Percentiles rank a stretch among this genome's conserved stretches.
Evolutionary conservation across 148 eudicot species (phyloP).

Genomic region (Chenopodium formosanum): DNA sequence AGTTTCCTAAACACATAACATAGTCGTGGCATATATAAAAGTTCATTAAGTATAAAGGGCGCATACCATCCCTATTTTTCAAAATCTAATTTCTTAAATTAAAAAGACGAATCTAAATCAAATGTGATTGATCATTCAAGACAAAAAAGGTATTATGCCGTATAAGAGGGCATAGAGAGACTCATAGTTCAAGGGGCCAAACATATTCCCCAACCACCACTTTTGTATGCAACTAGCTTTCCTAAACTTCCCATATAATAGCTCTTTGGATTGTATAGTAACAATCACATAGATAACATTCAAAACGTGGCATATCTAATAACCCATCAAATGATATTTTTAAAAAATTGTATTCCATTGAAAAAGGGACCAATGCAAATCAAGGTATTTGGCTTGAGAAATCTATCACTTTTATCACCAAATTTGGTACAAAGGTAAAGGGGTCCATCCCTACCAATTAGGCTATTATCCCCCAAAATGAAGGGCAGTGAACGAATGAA

Average conservation of each 20-base stretch:
- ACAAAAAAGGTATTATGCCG: no score
- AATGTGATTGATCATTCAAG: no score
- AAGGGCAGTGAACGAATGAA: background rate
- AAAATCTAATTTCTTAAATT: no score
- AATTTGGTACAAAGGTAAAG: background rate
- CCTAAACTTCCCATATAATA: background rate
- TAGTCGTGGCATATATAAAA: no score
- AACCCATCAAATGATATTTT: background rate
- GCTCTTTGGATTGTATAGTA: background rate
- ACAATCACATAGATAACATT: background rate
- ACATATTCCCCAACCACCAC: background rate
- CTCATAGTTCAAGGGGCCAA: background rate
- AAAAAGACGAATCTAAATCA: no score
- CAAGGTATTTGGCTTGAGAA: background rate
- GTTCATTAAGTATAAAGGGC: no score
- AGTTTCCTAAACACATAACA: no score
- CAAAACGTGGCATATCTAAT: background rate
- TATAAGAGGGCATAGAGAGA: no score
- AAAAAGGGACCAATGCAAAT: background rate
- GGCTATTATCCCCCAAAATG: background rate
- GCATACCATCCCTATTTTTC: no score
- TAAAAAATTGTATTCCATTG: background rate
- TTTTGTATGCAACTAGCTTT: background rate
- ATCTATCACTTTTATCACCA: conserved; percentile 2
- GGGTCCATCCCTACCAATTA: background rate